Base-by-base conservation (phyloP, 768 basidiomycete genomes). In the Mycena alexandri region DNA sequence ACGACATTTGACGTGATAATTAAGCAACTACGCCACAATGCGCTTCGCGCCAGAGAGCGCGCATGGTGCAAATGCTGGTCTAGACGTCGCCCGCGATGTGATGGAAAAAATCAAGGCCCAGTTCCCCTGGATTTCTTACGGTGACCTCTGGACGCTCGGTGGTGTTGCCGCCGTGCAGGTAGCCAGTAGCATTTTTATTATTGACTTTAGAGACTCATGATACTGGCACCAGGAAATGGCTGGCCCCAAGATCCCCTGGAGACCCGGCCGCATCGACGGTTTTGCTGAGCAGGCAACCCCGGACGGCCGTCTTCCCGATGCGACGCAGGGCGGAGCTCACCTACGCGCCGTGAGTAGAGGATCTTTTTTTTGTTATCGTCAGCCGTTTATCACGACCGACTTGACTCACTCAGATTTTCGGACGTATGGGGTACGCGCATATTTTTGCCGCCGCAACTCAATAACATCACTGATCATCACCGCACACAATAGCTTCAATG, bases 21-120 rank as follows among this genome's bases (percentile, higher is more conserved):
- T 25, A 52, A 92, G 94, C 85, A 98, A 99, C 86, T 96, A 94
- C 71, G 97, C 98, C 3, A 98, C 97, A 24, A 99, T 99, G 97
- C 93, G 97, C 62, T 99, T 98, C 80, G 87, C 89, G 60, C 93
- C 97, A 44, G 97, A 99, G 77, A 76, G 95, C 13, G 76, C 85
- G 33, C 95, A 99, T 75, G 88, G 83, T 41, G 95, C 94, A 55
- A 97, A 97, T 79, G 88, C 88, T 29, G 95, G 95, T 29, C 84
- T 97, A 61, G 79, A 91, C 67, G 76, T 95, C 61, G 96, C 95
- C 44, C 93, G 97, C 63, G 84, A 78, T 7, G 78, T 93, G 65
- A 90, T 98, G 88, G 93, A 98, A 75, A 86, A 92, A 63, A 79
- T 98, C 76, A 96, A 99, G 83, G 75, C 89, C 59, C 88, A 97